Percentiles rank a stretch among this genome's conserved stretches.
Conservation (phyloP, 179 eudicot genomes). For the Sideroxylon spinosum region DNA sequence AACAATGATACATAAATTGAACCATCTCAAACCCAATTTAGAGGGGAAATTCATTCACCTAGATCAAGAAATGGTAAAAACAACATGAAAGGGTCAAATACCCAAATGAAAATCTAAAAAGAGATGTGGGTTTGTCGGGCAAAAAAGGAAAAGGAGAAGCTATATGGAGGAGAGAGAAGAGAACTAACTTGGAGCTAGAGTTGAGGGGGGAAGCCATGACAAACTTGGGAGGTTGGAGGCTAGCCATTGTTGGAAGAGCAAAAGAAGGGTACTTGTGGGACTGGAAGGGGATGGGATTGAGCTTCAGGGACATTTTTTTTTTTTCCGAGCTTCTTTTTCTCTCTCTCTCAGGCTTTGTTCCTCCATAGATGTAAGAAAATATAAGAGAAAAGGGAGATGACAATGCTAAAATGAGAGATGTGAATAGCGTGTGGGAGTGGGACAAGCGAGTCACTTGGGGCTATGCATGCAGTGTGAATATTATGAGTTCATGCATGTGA, state of each 20-base stretch:
- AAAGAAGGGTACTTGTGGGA: constrained; percentile 12
- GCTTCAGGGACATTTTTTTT: constrained; percentile 17
- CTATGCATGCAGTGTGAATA: too few relatives aligned
- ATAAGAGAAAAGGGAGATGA: background rate
- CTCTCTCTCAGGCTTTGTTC: background rate
- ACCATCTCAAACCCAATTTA: constrained; percentile 1
- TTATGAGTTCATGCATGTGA: too few relatives aligned
- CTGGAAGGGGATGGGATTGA: constrained; percentile 17
- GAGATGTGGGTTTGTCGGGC: background rate
- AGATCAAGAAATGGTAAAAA: background rate
- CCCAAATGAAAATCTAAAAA: background rate
- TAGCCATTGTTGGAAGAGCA: constrained; percentile 9
- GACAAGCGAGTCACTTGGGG: background rate
- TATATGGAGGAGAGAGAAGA: background rate
- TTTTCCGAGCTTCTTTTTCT: background rate
- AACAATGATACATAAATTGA: background rate
- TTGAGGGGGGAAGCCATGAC: constrained; percentile 29
- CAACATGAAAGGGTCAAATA: background rate
- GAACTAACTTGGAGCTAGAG: constrained; percentile 38
- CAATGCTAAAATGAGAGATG: background rate
- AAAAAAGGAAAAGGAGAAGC: background rate
- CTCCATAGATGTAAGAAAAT: background rate
- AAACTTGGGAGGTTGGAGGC: constrained; percentile 19
- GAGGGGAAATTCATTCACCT: background rate
- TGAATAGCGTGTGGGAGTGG: background rate